Evolutionary conservation across 2,329 filamentous ascomycete genomes (phyloP), one percentile per base, ranked within the genome.

Genomic region (Penicillium sp.): DNA sequence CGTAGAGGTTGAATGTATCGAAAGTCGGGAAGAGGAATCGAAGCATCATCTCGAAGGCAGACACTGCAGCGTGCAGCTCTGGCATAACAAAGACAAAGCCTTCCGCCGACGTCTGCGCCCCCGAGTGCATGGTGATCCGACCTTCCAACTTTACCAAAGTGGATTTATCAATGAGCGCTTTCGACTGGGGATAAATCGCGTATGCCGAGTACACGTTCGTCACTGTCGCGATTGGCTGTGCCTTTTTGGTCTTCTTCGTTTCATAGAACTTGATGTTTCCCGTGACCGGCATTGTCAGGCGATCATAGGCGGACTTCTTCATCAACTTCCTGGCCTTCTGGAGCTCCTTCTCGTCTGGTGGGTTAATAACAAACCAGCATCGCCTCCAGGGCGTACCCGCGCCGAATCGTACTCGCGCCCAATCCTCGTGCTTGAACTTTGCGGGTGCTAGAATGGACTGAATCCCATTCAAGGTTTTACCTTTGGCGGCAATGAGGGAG

Each of bases 31-130:
- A 96, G 13, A 99, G 81, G 78, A 91, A 97, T 47, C 92, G 87
- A 36, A 99, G 82, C 83, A 99, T 89, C 83, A 96, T 97, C 75
- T 98, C 95, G 67, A 98, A 96, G 0, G 95, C 95, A 55, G 87
- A 90, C 13, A 99, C 90, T 18, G 92, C 93, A n/a, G 94, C 89
- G 69, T 91, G 92, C 1, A 89, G 86, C 75, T 99, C 95, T 4
- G 95, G 95, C 93, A 99, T 97, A 66, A 98, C 88, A 71, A 99
- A 99, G 4, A 99, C 91, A 69, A 97, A 97, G 0, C 95, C 95
- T 73, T 99, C 95, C 0, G 89, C 90, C 2, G 87, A 87, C 0
- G 89, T 88, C 19, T 91, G 87, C 9, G 90, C 88, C 13, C 87
- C 85, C 0, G 89, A 89, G 76, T 97, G 92, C 40, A 97, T 91